Evolutionary conservation across 2,329 filamentous ascomycete genomes (phyloP).

Genomic region (Intubia oerlemansii): DNA sequence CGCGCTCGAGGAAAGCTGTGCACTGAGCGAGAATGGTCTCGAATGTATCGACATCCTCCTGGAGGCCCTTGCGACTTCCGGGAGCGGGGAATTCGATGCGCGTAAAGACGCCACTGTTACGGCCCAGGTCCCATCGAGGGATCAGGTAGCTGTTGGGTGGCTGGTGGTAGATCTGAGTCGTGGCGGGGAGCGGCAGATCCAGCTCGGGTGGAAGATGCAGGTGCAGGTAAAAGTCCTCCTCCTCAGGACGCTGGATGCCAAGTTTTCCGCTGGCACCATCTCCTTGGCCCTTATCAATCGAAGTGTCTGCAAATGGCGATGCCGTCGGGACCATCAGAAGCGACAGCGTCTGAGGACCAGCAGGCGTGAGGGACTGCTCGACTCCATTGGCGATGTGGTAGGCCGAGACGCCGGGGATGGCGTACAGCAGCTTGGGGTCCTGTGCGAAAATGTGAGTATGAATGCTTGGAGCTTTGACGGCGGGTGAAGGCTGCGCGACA

Average conservation of each 20-base stretch:
- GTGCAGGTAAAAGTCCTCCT: conserved; percentile 94
- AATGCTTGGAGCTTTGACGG: too few species aligned
- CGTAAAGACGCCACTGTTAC: conserved; percentile 76
- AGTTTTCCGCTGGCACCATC: too few species aligned
- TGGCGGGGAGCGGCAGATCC: conserved; percentile 80
- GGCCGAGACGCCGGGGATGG: conserved; percentile 68
- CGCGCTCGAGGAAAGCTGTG: conserved; percentile 80
- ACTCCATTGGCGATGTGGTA: conserved; percentile 80
- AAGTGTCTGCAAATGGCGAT: conserved; percentile 39
- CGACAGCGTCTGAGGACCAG: conserved; percentile 77
- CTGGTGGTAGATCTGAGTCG: conserved; percentile 93
- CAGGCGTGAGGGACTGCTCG: conserved; percentile 62
- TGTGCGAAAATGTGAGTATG: too few species aligned
- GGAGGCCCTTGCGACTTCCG: conserved; percentile 49
- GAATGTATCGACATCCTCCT: conserved; percentile 87
- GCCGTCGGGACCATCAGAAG: conserved; percentile 90
- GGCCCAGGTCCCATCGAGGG: conserved; percentile 82
- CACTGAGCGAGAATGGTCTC: conserved; percentile 91
- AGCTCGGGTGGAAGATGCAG: conserved; percentile 87
- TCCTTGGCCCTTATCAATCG: conserved; percentile 18
- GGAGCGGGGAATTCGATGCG: conserved; percentile 71
- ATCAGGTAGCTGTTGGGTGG: conserved; percentile 85
- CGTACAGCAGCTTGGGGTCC: conserved; percentile 47
- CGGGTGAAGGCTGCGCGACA: too few species aligned
- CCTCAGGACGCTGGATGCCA: conserved; percentile 20